Percentiles rank a stretch among this genome's conserved stretches.
These are phyloP conservation scores for Colletotrichum spinosum DNA, from an alignment of 2,329 filamentous ascomycete species.

Conservation along the genomic window DNA sequence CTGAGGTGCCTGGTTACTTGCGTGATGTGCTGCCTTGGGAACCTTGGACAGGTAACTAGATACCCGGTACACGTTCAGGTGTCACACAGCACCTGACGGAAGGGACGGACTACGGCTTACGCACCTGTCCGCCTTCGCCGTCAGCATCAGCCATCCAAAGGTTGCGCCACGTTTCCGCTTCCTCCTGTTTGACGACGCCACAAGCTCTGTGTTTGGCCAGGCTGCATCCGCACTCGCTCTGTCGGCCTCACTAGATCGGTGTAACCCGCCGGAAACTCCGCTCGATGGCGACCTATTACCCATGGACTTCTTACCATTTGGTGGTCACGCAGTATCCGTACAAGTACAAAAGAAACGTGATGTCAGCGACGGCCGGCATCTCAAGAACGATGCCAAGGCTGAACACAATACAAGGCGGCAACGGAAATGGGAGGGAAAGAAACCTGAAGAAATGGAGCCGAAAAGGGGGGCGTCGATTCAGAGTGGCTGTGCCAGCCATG, in stretches of 20 bases:
- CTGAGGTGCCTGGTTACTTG: no score
- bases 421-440: slow-evolving; percentile 31
- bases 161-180: slow-evolving; percentile 19
- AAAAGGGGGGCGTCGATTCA: slow-evolving; percentile 22
- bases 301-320: no score
- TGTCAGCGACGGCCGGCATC: not conserved
- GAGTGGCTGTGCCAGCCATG: slow-evolving; percentile 32
- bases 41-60: not conserved
- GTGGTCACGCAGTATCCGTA: no score
- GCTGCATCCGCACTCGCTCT: no score
- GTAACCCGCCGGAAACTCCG: no score
- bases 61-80: not conserved
- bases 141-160: slow-evolving; percentile 6
- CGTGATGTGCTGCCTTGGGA: no score
- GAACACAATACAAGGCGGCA: slow-evolving; percentile 1
- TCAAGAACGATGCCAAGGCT: not conserved
- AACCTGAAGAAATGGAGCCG: slow-evolving; percentile 31
- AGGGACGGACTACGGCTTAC: slow-evolving; percentile 6
- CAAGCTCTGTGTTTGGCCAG: no score
- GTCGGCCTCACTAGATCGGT: no score
- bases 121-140: slow-evolving; percentile 1
- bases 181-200: no score
- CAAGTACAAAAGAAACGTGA: not conserved
- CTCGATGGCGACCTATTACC: no score
- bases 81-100: no score